phyloP scores from a whole-genome alignment of 768 basidiomycete species.

The Dioszegia crocea region DNA sequence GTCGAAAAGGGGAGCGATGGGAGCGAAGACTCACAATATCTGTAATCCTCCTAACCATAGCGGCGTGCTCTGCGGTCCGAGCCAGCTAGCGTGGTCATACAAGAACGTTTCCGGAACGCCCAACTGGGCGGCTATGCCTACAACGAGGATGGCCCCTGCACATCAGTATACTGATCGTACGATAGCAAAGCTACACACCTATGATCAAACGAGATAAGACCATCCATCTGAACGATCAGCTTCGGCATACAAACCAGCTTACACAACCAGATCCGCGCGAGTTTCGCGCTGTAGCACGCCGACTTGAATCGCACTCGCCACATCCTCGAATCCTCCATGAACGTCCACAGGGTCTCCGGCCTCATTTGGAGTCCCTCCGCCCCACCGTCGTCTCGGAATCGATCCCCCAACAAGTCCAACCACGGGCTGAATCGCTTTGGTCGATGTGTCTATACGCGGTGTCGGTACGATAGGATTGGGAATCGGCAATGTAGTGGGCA shows the following conservation, averaged over 20 bases:
- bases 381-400: background rate
- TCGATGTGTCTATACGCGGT: background rate
- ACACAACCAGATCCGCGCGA: background rate
- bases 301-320: background rate
- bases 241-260: background rate
- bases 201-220: slow-evolving; percentile 24
- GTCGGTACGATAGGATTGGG: background rate
- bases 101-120: slow-evolving; percentile 33
- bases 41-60: slow-evolving; percentile 23
- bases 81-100: slow-evolving; percentile 22
- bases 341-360: no score
- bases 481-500: no score
- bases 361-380: background rate
- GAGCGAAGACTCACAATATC: slow-evolving; percentile 34
- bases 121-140: slow-evolving; percentile 19
- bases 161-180: background rate
- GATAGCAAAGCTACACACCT: slow-evolving; percentile 9
- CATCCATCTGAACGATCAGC: slow-evolving; percentile 14
- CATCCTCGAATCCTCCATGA: no score
- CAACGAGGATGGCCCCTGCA: slow-evolving; percentile 4
- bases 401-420: background rate
- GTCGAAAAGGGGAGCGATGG: no score
- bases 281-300: background rate
- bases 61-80: slow-evolving; percentile 36
- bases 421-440: background rate